Conservation (phyloP, 2,329 filamentous ascomycete species). For the Cladosporium sphaerospermum region DNA sequence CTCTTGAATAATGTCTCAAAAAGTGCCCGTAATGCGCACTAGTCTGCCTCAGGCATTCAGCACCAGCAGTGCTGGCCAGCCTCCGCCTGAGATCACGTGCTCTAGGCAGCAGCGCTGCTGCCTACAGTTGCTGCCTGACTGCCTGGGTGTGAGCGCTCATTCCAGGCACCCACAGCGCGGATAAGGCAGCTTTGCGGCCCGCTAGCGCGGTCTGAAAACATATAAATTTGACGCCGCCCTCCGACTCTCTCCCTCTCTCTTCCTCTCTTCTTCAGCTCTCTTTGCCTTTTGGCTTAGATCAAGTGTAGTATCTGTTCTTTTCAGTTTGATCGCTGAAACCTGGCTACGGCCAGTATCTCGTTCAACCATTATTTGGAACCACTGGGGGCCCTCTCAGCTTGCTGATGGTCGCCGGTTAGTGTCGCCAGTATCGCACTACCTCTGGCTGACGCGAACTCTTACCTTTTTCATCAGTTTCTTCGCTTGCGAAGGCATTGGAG, state of each 20-base stretch:
- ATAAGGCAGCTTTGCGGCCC: too few species aligned
- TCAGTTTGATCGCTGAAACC: conserved; percentile 12
- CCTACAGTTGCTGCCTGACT: too few species aligned
- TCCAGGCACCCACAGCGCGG: too few species aligned
- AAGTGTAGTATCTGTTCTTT: conserved; percentile 13
- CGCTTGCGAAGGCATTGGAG: conserved; percentile 8
- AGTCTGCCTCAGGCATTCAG: too few species aligned
- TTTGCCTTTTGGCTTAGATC: conserved; percentile 12
- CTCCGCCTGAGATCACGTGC: too few species aligned
- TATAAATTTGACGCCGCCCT: too few species aligned
- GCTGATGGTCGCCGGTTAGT: conserved; percentile 11
- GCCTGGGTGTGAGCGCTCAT: too few species aligned
- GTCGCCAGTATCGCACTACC: conserved; percentile 11
- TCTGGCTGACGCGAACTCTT: conserved; percentile 9
- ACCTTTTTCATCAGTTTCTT: conserved; percentile 7
- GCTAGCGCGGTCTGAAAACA: too few species aligned
- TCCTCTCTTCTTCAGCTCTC: conserved; percentile 1
- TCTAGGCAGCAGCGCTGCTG: too few species aligned
- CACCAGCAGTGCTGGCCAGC: too few species aligned
- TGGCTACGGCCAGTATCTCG: conserved; percentile 3
- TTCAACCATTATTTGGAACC: conserved; percentile 10
- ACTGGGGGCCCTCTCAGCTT: conserved; percentile 10
- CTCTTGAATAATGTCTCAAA: too few species aligned
- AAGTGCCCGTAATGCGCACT: too few species aligned
- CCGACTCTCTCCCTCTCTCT: neutral